A percentile compares a stretch with the other conserved stretches of the same genome.
phyloP scores from a whole-genome alignment of 2,329 filamentous ascomycete species.

The Tolypocladium cylindrosporum region DNA sequence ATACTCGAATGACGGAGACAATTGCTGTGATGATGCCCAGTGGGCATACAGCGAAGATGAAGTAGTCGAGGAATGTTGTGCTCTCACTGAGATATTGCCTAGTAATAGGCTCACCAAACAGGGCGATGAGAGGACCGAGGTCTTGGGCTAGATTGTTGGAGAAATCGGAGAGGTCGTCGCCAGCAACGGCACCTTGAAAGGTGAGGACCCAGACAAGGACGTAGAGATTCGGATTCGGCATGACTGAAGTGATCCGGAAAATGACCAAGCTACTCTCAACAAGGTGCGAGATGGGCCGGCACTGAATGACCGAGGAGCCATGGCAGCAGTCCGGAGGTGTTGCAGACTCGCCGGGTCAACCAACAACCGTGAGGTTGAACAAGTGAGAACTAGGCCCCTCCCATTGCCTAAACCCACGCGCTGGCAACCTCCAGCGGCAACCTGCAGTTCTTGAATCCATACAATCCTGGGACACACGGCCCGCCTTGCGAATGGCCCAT shows the following conservation, averaged over 20 bases:
- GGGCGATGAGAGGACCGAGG: conserved; percentile 20
- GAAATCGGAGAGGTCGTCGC: conserved; percentile 13
- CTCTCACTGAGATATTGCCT: conserved; percentile 27
- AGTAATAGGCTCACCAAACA: conserved; percentile 26
- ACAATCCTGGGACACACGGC: no score
- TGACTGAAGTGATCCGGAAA: not conserved
- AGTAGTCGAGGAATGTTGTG: conserved; percentile 15
- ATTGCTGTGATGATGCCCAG: conserved; percentile 30
- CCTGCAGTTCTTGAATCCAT: not conserved
- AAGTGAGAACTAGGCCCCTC: no score
- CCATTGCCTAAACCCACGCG: no score
- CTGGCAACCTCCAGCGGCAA: no score
- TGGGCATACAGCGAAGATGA: conserved; percentile 24
- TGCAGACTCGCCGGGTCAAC: not conserved
- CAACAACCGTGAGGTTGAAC: not conserved
- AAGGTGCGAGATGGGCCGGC: no score
- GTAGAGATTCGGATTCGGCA: not conserved
- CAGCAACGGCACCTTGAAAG: not conserved
- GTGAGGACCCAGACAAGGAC: not conserved
- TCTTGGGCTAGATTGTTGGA: conserved; percentile 24
- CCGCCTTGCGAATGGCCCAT: not conserved
- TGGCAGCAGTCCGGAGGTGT: not conserved
- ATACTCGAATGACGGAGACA: conserved; percentile 20
- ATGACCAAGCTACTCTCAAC: no score
- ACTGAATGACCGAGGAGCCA: not conserved